Percentiles rank a stretch among this genome's conserved stretches.
Conservation (phyloP, 345 rosid genomes). For the Hibiscus mutabilis region DNA sequence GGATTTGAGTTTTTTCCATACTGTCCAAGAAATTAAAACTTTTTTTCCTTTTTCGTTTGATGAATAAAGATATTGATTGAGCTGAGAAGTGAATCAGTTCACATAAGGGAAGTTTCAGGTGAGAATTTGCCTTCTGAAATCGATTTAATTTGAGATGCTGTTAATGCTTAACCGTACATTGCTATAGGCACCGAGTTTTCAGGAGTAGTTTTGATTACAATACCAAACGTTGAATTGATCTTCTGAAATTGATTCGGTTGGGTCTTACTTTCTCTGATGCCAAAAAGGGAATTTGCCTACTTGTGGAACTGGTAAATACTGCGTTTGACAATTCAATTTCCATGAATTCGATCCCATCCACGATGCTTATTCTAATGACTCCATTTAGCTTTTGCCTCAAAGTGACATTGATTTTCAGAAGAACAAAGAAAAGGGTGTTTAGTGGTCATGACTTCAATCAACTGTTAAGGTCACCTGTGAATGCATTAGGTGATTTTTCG, state of each 20-base stretch:
- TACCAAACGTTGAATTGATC: conserved; percentile 51
- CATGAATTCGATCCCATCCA: conserved; percentile 44
- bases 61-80: conserved; percentile 38
- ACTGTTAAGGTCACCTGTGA: conserved; percentile 65
- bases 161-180: conserved; percentile 50
- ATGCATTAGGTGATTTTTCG: conserved; percentile 75
- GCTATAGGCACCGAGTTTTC: conserved; percentile 86
- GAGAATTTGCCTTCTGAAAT: conserved; percentile 51
- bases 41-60: background rate
- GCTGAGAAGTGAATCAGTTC: conserved; percentile 42
- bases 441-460: conserved; percentile 45
- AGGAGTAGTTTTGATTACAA: conserved; percentile 43
- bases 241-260: conserved; percentile 66
- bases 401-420: conserved; percentile 61
- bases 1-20: background rate
- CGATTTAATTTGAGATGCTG: conserved; percentile 37
- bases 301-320: conserved; percentile 46
- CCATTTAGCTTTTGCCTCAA: conserved; percentile 49
- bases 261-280: conserved; percentile 68
- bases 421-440: conserved; percentile 46
- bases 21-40: background rate
- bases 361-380: conserved; percentile 52
- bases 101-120: conserved; percentile 67
- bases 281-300: conserved; percentile 51
- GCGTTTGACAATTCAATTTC: conserved; percentile 77